Base-by-base conservation (phyloP, 2,329 filamentous ascomycete species). In the Cladosporium sp. region DNA sequence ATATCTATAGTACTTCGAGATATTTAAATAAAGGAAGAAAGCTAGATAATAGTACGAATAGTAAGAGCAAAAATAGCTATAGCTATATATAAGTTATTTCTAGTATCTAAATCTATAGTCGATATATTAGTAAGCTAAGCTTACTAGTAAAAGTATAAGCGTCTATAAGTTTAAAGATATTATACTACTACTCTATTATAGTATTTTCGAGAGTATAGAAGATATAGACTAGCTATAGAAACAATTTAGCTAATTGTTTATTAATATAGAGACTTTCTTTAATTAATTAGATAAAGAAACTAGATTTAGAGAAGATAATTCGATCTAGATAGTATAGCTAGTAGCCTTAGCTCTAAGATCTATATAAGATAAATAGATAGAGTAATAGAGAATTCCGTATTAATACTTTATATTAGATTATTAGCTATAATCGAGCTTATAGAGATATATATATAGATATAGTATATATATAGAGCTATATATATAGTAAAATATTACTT, bases 71-170 rank as follows among this genome's bases (percentile, higher is more conserved):
- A 35, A 36, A 40, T 56, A n/a, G 54, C 17, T 56, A 8, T 8
- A 56, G 22, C 42, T 17, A n/a, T 56, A 37, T 20, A 39, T 44
- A 10, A 44, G 20, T 15, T 56, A 44, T 19, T 56, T 39, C 54
- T 49, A 19, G 24, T 47, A 15, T 32, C n/a, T 28, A 9, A 47
- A 47, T 17, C 42, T n/a, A 19, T 13, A 47, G 42, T 47, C 24
- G 13, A 32, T 47, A 10, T 47, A 24, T 47, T n/a, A 47, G 15
- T 22, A 28, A 45, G 42, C 15, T 25, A 22, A 45, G 42, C 22
- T n/a, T 8, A 25, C 42, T 25, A 25, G 24, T n/a, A 45, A 32
- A n/a, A 32, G 42, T n/a, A 32, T 15, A 45, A 32, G 24, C 42
- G 24, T 45, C 19, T 45, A n/a, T 45, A 25, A 32, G 22, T 25